Conservation (phyloP, 306 rosid genomes). For the Prosopis cineraria region DNA sequence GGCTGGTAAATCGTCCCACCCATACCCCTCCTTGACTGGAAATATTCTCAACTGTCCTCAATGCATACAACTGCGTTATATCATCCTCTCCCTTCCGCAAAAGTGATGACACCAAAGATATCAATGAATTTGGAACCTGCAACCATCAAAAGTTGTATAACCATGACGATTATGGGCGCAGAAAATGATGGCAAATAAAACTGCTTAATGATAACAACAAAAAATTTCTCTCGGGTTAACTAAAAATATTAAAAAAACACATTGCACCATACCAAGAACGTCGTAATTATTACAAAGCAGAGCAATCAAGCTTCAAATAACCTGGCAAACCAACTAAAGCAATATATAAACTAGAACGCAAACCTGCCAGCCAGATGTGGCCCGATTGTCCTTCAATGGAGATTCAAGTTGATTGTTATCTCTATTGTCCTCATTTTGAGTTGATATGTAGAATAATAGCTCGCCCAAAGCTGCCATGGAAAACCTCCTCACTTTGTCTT, state of each 20-base stretch:
- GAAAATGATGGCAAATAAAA: neutral
- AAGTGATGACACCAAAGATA: slow-evolving; percentile 77
- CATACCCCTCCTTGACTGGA: slow-evolving; percentile 92
- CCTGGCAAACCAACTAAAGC: slow-evolving; percentile 29
- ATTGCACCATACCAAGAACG: slow-evolving; percentile 13
- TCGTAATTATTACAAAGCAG: slow-evolving; percentile 3
- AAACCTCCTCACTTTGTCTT: slow-evolving; percentile 94
- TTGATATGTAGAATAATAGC: slow-evolving; percentile 87
- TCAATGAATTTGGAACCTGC: slow-evolving; percentile 88
- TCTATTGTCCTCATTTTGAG: slow-evolving; percentile 73
- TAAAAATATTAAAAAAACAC: slow-evolving; percentile 12
- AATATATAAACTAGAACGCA: slow-evolving; percentile 35
- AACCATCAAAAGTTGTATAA: slow-evolving; percentile 23
- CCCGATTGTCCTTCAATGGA: slow-evolving; percentile 75
- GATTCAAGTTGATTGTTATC: slow-evolving; percentile 67
- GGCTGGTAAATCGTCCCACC: slow-evolving; percentile 85
- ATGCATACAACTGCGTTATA: slow-evolving; percentile 84
- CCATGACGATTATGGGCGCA: slow-evolving; percentile 18
- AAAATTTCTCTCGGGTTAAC: neutral
- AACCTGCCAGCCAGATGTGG: slow-evolving; percentile 87
- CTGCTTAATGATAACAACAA: neutral
- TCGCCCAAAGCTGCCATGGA: slow-evolving; percentile 99
- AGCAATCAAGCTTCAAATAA: slow-evolving; percentile 31
- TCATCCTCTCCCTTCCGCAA: slow-evolving; percentile 97
- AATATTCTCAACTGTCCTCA: slow-evolving; percentile 91